phyloP scores from a whole-genome alignment of 2,329 filamentous ascomycete species.

The Cladophialophora carrionii region DNA sequence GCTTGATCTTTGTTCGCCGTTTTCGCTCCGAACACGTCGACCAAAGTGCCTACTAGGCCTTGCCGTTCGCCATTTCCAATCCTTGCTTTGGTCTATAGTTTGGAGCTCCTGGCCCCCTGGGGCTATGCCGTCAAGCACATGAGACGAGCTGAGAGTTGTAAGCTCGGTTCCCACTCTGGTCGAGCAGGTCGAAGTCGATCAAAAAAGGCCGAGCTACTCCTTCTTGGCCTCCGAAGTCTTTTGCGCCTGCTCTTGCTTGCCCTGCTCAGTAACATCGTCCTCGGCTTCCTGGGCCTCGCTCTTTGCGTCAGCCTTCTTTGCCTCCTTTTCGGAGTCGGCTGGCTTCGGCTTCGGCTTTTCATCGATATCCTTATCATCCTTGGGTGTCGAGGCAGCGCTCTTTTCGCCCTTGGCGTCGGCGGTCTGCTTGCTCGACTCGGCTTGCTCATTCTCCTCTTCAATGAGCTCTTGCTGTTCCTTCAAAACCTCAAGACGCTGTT shows the following conservation, averaged over 20 bases:
- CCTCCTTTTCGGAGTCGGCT: constrained; percentile 47
- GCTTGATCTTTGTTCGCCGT: not conserved
- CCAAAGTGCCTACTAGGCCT: not conserved
- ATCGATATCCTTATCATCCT: constrained; percentile 90
- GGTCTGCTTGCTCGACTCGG: constrained; percentile 69
- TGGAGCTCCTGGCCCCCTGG: not conserved
- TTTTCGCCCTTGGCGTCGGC: constrained; percentile 52
- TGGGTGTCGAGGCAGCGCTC: constrained; percentile 47
- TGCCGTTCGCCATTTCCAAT: not conserved
- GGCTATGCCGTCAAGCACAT: not conserved
- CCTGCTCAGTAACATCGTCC: constrained; percentile 48
- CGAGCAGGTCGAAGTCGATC: not conserved
- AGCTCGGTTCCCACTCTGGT: not conserved
- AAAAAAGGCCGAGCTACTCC: constrained; percentile 17
- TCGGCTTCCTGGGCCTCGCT: constrained; percentile 54
- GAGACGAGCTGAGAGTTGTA: not conserved
- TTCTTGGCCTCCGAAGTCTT: constrained; percentile 36
- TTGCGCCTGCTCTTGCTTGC: constrained; percentile 42
- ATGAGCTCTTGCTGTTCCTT: constrained; percentile 99
- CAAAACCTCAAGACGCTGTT: constrained; percentile 95
- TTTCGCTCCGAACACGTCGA: not conserved
- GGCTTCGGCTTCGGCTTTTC: constrained; percentile 72
- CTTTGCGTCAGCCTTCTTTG: constrained; percentile 54
- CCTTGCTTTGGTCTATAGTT: not conserved
- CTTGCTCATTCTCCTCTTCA: constrained; percentile 93